phyloP scores from a whole-genome alignment of 2,329 filamentous ascomycete species.

The Cladophialophora exuberans region DNA sequence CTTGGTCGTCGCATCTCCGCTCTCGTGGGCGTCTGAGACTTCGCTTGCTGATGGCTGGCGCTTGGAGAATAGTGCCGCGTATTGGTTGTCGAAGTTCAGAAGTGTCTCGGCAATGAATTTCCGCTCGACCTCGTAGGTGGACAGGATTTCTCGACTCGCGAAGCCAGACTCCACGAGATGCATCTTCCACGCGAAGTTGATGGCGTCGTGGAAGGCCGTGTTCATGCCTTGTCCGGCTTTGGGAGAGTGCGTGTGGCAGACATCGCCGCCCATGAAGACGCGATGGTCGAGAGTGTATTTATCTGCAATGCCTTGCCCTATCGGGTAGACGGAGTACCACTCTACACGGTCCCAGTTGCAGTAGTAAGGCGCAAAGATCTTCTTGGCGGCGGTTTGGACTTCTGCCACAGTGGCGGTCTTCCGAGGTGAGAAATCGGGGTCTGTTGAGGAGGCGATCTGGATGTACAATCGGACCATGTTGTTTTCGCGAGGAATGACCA shows the following conservation, averaged over 20 bases:
- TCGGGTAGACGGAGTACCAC: constrained; percentile 69
- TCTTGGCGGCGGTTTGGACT: constrained; percentile 61
- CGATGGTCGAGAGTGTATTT: constrained; percentile 66
- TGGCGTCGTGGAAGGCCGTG: constrained; percentile 65
- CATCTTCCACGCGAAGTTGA: constrained; percentile 95
- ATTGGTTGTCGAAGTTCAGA: constrained; percentile 83
- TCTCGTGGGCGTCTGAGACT: constrained; percentile 64
- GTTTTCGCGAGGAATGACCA: constrained; percentile 60
- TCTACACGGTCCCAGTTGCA: constrained; percentile 67
- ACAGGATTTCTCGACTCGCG: constrained; percentile 72
- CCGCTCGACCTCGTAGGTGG: constrained; percentile 85
- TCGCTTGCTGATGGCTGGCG: constrained; percentile 73
- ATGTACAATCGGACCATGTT: constrained; percentile 55
- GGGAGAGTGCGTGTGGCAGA: constrained; percentile 66
- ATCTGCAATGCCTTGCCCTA: constrained; percentile 68
- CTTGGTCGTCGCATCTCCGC: constrained; percentile 51
- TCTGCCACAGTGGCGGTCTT: constrained; percentile 63
- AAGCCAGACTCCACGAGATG: constrained; percentile 86
- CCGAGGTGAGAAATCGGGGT: constrained; percentile 63
- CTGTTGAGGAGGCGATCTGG: constrained; percentile 65
- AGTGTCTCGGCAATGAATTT: constrained; percentile 83
- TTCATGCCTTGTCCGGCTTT: constrained; percentile 69
- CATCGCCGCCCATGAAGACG: constrained; percentile 68
- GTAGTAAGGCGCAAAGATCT: constrained; percentile 63
- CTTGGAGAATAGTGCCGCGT: constrained; percentile 86